phyloP scores from a whole-genome alignment of 2,329 filamentous ascomycete species.

The Sporothrix pallida region DNA sequence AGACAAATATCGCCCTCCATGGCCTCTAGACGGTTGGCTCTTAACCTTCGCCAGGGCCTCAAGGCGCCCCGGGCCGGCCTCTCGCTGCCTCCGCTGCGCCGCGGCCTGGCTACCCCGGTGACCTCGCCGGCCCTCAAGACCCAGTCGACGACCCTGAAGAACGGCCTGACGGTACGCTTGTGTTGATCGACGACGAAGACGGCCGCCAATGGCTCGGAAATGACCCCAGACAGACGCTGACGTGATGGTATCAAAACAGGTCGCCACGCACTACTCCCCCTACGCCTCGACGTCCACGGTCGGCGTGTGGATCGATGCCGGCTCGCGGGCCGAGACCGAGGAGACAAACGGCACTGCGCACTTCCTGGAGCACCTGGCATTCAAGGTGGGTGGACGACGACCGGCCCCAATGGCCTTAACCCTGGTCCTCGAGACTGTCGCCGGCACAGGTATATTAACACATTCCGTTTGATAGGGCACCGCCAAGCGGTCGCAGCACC shows the following conservation, averaged over 20 bases:
- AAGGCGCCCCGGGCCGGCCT: constrained; percentile 79
- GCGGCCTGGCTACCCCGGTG: constrained; percentile 90
- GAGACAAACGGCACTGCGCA: constrained; percentile 99
- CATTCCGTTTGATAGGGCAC: constrained; percentile 68
- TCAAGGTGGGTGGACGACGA: constrained; percentile 74
- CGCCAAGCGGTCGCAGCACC: constrained; percentile 90
- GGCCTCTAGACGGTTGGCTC: constrained; percentile 96
- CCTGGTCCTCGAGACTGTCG: not conserved
- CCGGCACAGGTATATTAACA: not conserved
- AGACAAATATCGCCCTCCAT: constrained; percentile 59
- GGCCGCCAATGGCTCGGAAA: not conserved
- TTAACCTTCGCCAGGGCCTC: constrained; percentile 91
- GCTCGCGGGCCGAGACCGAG: constrained; percentile 95
- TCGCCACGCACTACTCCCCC: constrained; percentile 96
- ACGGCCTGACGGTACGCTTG: constrained; percentile 84
- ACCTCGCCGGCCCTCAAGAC: constrained; percentile 70
- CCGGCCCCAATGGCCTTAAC: not conserved
- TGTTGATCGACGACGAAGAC: constrained; percentile 36
- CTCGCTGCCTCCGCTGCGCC: constrained; percentile 77
- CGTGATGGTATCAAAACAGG: constrained; percentile 57
- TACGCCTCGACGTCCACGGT: constrained; percentile 98
- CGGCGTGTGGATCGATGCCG: constrained; percentile 99
- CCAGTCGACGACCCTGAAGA: constrained; percentile 93
- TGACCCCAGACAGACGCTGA: constrained; percentile 40
- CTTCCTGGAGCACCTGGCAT: constrained; percentile 99